These are phyloP conservation scores for Calonectria fujianensis DNA, from an alignment of 2,329 filamentous ascomycete species.

Conservation along the genomic window DNA sequence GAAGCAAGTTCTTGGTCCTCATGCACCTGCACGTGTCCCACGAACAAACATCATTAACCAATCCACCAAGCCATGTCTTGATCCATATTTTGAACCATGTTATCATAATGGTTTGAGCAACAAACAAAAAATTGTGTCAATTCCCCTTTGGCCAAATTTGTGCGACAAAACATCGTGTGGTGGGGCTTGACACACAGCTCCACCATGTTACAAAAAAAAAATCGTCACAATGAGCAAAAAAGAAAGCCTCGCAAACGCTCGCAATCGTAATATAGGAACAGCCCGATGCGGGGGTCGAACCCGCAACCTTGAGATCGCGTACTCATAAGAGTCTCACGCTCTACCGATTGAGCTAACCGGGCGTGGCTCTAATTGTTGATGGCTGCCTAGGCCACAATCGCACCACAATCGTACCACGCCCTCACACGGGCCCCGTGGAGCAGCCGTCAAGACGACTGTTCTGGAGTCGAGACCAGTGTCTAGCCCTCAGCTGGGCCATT, in stretches of 20 bases:
- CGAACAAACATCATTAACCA: not conserved
- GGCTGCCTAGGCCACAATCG: not conserved
- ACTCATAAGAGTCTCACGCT: conserved; percentile 79
- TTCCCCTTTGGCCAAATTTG: not conserved
- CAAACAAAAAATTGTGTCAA: not conserved
- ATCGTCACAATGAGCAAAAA: not conserved
- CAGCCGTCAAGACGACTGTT: too few relatives aligned
- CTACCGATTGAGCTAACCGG: conserved; percentile 66
- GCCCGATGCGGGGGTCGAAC: conserved; percentile 69
- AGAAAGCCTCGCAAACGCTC: conserved; percentile 36
- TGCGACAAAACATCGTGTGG: not conserved
- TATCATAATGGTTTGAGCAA: not conserved
- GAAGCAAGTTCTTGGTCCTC: too few relatives aligned
- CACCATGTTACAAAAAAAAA: not conserved
- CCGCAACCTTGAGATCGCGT: conserved; percentile 72
- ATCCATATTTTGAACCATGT: not conserved
- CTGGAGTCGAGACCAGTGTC: too few relatives aligned
- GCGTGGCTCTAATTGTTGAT: conserved; percentile 39
- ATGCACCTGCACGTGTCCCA: not conserved
- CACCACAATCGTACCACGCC: too few relatives aligned
- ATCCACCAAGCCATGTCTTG: not conserved
- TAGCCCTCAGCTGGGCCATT: too few relatives aligned
- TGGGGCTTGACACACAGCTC: not conserved
- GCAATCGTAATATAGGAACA: conserved; percentile 49
- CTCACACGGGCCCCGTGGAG: too few relatives aligned